These are phyloP conservation scores for Colletotrichum salicis DNA, from an alignment of 2,329 filamentous ascomycete species.

Conservation along the genomic window DNA sequence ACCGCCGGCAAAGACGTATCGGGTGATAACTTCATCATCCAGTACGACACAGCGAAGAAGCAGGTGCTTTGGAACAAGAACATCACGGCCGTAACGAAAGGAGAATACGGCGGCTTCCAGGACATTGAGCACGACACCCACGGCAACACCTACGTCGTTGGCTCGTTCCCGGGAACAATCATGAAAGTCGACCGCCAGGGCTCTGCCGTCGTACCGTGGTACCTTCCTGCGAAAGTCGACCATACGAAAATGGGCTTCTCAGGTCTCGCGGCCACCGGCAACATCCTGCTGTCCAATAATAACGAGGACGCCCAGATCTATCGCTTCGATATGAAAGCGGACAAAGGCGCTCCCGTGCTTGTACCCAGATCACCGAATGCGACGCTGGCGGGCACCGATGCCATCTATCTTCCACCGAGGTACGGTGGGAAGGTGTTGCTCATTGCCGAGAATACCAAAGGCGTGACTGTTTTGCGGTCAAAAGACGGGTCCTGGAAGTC, in stretches of 20 bases:
- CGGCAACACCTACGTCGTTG: slow-evolving; percentile 37
- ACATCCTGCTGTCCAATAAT: slow-evolving; percentile 33
- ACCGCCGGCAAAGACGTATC: slow-evolving; percentile 34
- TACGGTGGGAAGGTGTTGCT: slow-evolving; percentile 49
- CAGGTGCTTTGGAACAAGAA: slow-evolving; percentile 37
- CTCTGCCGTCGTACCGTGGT: slow-evolving; percentile 32
- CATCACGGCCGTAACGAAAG: slow-evolving; percentile 34
- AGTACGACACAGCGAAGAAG: slow-evolving; percentile 35
- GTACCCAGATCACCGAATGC: slow-evolving; percentile 31
- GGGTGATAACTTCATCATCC: slow-evolving; percentile 38
- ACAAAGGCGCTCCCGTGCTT: slow-evolving; percentile 31
- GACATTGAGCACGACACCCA: slow-evolving; percentile 35
- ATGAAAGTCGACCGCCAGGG: slow-evolving; percentile 34
- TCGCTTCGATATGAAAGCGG: slow-evolving; percentile 36
- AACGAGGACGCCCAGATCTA: slow-evolving; percentile 31
- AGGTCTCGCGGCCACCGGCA: slow-evolving; percentile 30
- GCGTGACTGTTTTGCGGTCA: slow-evolving; percentile 49
- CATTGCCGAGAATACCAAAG: slow-evolving; percentile 43
- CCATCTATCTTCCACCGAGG: slow-evolving; percentile 45
- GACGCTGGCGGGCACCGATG: slow-evolving; percentile 38
- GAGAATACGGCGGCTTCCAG: slow-evolving; percentile 38
- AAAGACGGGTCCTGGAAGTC: slow-evolving; percentile 47
- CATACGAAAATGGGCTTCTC: slow-evolving; percentile 36
- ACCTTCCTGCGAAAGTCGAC: slow-evolving; percentile 30
- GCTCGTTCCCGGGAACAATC: slow-evolving; percentile 37